Conservation (phyloP, 345 rosid genomes). For the Passiflora organensis region DNA sequence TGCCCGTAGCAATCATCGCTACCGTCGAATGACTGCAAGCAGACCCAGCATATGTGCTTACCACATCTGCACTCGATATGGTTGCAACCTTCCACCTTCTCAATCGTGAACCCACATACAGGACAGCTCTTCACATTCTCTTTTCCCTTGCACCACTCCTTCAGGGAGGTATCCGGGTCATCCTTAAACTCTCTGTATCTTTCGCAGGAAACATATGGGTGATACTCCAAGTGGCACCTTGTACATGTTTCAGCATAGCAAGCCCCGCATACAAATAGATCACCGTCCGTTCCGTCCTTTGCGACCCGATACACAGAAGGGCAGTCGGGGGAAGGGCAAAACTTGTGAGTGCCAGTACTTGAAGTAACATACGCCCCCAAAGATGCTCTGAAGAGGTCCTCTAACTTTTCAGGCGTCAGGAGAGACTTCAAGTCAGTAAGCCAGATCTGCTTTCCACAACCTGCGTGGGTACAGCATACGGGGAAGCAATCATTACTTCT, state of each 20-base stretch:
- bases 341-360: constrained; percentile 54
- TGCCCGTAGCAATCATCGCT: constrained; percentile 64
- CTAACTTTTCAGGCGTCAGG: constrained; percentile 55
- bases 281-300: constrained; percentile 23
- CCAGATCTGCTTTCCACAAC: constrained; percentile 46
- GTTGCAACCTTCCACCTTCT: constrained; percentile 84
- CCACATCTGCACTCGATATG: constrained; percentile 80
- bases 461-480: constrained; percentile 40
- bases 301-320: constrained; percentile 65
- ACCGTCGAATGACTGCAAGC: constrained; percentile 37
- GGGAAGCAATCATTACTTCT: constrained; percentile 60
- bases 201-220: constrained; percentile 65
- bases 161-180: constrained; percentile 70
- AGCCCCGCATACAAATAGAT: constrained; percentile 69
- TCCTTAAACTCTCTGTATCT: constrained; percentile 61
- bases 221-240: constrained; percentile 70
- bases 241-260: constrained; percentile 71
- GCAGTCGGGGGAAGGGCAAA: constrained; percentile 90
- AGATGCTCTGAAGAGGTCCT: constrained; percentile 78
- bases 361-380: constrained; percentile 57
- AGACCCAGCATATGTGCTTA: constrained; percentile 81
- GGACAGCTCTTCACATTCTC: constrained; percentile 71
- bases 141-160: constrained; percentile 74
- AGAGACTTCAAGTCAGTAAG: constrained; percentile 58
- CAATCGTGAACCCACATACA: constrained; percentile 55